Evolutionary conservation across 495 filamentous ascomycete genomes (phyloP), one percentile per base, ranked within the genome.

Genomic region (Podospora pseudocomata): DNA sequence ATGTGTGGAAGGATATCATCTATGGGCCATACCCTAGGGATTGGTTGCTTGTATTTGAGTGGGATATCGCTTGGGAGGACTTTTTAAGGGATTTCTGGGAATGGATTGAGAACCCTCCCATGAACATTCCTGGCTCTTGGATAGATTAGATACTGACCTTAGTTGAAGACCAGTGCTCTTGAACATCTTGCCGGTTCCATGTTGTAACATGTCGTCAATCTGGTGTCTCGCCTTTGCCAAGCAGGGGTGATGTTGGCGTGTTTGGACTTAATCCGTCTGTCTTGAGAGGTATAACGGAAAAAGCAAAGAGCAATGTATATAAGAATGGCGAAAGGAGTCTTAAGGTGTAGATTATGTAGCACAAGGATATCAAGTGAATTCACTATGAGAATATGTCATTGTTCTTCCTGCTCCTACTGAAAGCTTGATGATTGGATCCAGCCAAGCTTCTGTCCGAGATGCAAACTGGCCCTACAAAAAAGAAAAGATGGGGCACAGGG

Each of bases 401-500:
- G 1, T 23, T 23, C 23, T 23, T 23, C 23, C 23, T 23, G 23
- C 23, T 2, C 23, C 23, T 23, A 1, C 23, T 23, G 23, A 23
- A 23, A 23, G 23, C 23, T 23, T 23, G 23, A 20, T 59, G 56
- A 23, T 27, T 59, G 0, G 56, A 20, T 59, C 5, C 7, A 59
- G 26, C 9, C 56, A 59, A 27, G 6, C n/a, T 58, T 23, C 23
- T 23, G 23, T 23, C 23, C 5, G 0, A 19, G n/a, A 7, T 63
- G 61, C 61, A 63, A 63, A 63, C 61, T 63, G 61, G 28, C 61
- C 61, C 39, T 49, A 32, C 15, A 49, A 49, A 11, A 49, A 18
- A 11, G 9, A 49, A 32, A 32, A 32, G 30, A 32, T 32, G 30
- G 39, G 39, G 9, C 7, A 49, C 39, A 49, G 18, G 23, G 56